Evolutionary conservation across 345 rosid genomes (phyloP).

Genomic region (Draba incana): DNA sequence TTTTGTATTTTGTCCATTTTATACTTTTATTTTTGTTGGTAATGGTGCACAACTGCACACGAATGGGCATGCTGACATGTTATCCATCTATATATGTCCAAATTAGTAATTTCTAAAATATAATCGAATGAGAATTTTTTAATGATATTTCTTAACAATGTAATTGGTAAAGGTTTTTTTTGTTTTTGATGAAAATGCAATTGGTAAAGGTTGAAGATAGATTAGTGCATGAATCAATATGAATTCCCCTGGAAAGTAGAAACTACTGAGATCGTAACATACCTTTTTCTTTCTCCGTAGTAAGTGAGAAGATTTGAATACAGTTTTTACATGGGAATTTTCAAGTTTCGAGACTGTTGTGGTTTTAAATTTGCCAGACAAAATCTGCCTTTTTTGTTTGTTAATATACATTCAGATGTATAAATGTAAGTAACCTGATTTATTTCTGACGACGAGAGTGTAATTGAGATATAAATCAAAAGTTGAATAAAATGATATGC

Average conservation of each 20-base stretch:
- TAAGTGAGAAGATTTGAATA: neutral
- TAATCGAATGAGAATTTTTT: too few species aligned
- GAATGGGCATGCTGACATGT: neutral
- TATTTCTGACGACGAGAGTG: neutral
- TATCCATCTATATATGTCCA: too few species aligned
- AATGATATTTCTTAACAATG: neutral
- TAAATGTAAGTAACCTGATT: conserved; percentile 18
- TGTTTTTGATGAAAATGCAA: neutral
- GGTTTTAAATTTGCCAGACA: conserved; percentile 26
- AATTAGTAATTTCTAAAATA: too few species aligned
- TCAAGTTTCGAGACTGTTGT: conserved; percentile 38
- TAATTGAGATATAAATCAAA: neutral
- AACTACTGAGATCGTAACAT: neutral
- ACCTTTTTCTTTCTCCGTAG: neutral
- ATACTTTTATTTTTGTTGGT: neutral
- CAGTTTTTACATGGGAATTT: neutral
- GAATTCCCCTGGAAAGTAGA: neutral
- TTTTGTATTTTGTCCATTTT: neutral
- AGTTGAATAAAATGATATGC: conserved; percentile 10
- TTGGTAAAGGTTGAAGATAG: neutral
- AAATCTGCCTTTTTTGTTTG: neutral
- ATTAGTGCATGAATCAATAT: neutral
- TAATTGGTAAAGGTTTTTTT: neutral
- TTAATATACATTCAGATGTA: neutral
- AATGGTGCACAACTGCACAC: neutral